A percentile compares a stretch with the other conserved stretches of the same genome.
Conservation (phyloP, 2,329 filamentous ascomycete species). For the Nigrospora sphaerica region DNA sequence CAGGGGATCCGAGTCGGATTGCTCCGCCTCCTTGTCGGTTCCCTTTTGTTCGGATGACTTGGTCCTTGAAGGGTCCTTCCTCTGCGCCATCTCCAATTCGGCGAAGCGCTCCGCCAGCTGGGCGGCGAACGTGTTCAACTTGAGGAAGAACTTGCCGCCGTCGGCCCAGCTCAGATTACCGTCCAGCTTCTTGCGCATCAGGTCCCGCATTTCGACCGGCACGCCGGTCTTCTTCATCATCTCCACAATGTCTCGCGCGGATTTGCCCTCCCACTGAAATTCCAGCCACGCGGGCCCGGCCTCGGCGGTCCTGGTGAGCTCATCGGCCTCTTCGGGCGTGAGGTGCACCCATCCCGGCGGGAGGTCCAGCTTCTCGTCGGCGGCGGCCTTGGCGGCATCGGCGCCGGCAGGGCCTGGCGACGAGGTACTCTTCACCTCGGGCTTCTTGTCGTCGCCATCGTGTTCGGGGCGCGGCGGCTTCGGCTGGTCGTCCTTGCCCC, state of each 20-base stretch:
- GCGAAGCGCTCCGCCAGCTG: conserved; percentile 7
- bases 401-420: conserved; percentile 20
- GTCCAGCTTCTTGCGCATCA: conserved; percentile 7
- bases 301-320: background rate
- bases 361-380: conserved; percentile 8
- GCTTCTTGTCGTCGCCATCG: conserved; percentile 8
- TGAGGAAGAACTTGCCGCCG: conserved; percentile 8
- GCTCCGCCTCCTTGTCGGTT: background rate
- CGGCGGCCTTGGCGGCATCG: conserved; percentile 8
- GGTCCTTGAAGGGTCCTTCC: background rate
- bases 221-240: conserved; percentile 10
- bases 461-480: conserved; percentile 3
- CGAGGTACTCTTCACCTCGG: conserved; percentile 16
- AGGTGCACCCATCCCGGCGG: conserved; percentile 22
- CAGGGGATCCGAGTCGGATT: background rate
- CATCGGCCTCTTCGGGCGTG: conserved; percentile 10
- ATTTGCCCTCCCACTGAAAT: background rate
- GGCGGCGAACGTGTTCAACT: conserved; percentile 8
- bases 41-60: background rate
- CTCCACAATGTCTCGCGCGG: conserved; percentile 2
- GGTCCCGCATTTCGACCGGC: conserved; percentile 8
- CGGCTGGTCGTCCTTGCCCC: conserved; percentile 11
- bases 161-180: conserved; percentile 5
- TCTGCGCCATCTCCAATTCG: background rate
- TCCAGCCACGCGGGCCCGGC: background rate